These are phyloP conservation scores for Talaromyces sp. DNA, from an alignment of 2,329 filamentous ascomycete genomes.

Conservation along the genomic window DNA sequence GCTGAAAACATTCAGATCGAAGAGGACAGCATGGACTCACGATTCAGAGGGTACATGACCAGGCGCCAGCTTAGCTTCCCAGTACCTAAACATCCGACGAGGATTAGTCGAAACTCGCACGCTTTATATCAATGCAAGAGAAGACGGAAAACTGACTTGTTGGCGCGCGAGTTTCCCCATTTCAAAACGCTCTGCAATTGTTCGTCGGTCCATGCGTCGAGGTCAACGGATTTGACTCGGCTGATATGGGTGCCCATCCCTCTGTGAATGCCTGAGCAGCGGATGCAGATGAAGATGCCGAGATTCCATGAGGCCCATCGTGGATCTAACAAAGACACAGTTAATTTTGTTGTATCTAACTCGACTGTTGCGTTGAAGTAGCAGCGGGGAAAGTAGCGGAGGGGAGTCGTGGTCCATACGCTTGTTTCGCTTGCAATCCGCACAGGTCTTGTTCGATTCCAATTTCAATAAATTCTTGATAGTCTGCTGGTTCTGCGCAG, in stretches of 20 bases:
- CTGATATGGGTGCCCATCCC: conserved; percentile 99
- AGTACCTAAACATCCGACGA: conserved; percentile 56
- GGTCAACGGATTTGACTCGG: conserved; percentile 94
- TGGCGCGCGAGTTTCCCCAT: conserved; percentile 95
- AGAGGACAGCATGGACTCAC: conserved; percentile 35
- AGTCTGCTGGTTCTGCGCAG: conserved; percentile 87
- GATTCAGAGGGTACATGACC: conserved; percentile 92
- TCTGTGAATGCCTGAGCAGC: conserved; percentile 96
- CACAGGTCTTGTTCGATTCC: conserved; percentile 92
- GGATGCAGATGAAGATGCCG: conserved; percentile 95
- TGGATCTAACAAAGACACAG: conserved; percentile 61
- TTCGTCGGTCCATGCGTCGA: conserved; percentile 98
- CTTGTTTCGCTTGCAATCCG: conserved; percentile 98
- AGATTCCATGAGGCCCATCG: conserved; percentile 99
- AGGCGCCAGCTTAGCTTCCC: conserved; percentile 88
- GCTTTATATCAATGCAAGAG: background rate
- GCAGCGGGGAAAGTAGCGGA: conserved; percentile 11
- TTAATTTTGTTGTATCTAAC: background rate
- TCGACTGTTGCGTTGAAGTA: background rate
- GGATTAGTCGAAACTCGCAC: conserved; percentile 6
- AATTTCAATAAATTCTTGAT: conserved; percentile 94
- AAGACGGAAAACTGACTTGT: conserved; percentile 62
- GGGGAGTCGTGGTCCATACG: conserved; percentile 52
- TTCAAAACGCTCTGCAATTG: conserved; percentile 88
- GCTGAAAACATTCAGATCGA: too few species aligned